phyloP scores from a whole-genome alignment of 805 yeast genomes.

The Millerago galiae region DNA sequence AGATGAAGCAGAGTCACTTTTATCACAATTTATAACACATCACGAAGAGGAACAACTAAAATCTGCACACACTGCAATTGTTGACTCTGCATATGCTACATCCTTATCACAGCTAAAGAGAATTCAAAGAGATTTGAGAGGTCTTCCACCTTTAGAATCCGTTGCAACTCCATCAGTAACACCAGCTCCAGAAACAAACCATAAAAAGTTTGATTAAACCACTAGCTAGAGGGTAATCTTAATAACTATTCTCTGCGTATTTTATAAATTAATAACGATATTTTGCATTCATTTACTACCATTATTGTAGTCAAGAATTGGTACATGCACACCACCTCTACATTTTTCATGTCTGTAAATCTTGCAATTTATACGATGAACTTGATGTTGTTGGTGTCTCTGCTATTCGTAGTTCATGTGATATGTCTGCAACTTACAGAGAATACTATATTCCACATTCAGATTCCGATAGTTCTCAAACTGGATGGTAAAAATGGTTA shows the following conservation, averaged over 20 bases:
- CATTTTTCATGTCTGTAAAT: too few species aligned
- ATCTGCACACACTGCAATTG: constrained; percentile 1
- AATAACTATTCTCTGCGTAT: background rate
- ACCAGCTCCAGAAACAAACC: background rate
- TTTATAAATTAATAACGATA: background rate
- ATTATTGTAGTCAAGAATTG: too few species aligned
- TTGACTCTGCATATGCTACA: constrained; percentile 17
- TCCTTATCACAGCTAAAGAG: constrained; percentile 56
- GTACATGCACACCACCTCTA: too few species aligned
- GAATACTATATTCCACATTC: too few species aligned
- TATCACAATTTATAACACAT: constrained; percentile 35
- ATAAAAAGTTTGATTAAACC: background rate
- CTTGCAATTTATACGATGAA: too few species aligned
- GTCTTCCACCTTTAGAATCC: constrained; percentile 57
- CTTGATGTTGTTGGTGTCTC: too few species aligned
- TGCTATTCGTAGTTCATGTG: too few species aligned
- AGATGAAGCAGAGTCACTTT: constrained; percentile 39
- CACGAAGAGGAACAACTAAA: constrained; percentile 22
- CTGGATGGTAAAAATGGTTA: too few species aligned
- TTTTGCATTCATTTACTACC: background rate
- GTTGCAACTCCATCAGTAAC: constrained; percentile 5
- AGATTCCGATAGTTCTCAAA: too few species aligned
- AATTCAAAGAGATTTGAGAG: constrained; percentile 71
- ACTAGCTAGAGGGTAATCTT: too few species aligned
- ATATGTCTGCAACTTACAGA: too few species aligned